phyloP scores from a whole-genome alignment of 2,329 filamentous ascomycete species.

The Hypoxylon sp. region DNA sequence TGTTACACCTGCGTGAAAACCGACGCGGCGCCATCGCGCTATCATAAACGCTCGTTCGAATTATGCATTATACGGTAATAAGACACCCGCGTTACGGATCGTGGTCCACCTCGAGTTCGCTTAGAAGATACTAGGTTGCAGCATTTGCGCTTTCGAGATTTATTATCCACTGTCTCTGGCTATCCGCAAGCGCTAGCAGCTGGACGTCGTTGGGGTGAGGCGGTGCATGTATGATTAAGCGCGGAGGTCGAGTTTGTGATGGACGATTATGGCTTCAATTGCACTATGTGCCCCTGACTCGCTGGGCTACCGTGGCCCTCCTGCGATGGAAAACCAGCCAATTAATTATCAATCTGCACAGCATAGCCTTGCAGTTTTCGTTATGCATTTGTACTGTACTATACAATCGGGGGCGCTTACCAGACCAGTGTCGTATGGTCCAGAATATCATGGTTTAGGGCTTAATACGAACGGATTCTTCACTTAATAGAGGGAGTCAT shows the following conservation, averaged over 20 bases:
- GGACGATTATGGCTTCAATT: conserved; percentile 1
- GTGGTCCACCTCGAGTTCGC: conserved; percentile 16
- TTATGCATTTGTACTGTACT: conserved; percentile 19
- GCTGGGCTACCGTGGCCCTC: not conserved
- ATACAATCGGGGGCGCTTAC: conserved; percentile 5
- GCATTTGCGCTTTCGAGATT: conserved; percentile 16
- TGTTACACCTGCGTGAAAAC: conserved; percentile 85
- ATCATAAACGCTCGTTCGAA: conserved; percentile 21
- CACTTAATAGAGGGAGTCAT: not conserved
- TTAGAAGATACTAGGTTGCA: conserved; percentile 18
- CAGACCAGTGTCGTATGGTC: conserved; percentile 5
- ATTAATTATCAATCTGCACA: conserved; percentile 21
- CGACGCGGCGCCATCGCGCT: conserved; percentile 86
- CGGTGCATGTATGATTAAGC: conserved; percentile 28
- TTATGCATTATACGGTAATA: conserved; percentile 23
- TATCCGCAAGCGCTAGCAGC: not conserved
- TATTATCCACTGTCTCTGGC: conserved; percentile 7
- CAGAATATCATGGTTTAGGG: conserved; percentile 4
- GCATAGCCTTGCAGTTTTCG: conserved; percentile 21
- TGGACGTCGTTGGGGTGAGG: conserved; percentile 3
- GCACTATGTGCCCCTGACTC: conserved; percentile 2
- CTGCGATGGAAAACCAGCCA: conserved; percentile 2
- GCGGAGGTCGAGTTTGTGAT: conserved; percentile 10
- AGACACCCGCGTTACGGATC: conserved; percentile 37
- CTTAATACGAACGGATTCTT: not conserved